Conservation (phyloP, 2,329 filamentous ascomycete genomes). For the Thielaviopsis punctulata region DNA sequence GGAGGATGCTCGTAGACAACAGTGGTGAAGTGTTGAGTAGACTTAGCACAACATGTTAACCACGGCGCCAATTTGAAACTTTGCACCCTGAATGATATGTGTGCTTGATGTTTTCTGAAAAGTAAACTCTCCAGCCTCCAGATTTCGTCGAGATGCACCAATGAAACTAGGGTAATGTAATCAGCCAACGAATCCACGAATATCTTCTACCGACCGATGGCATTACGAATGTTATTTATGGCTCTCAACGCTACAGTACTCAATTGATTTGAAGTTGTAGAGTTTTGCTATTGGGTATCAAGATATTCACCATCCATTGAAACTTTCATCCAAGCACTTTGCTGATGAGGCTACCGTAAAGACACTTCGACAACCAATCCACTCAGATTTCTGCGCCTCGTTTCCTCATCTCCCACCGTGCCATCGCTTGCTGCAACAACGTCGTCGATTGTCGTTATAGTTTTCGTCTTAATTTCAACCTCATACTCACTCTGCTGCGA, state of each 20-base stretch:
- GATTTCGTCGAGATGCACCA: not conserved
- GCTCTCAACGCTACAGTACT: too few relatives aligned
- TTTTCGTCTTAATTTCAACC: slow-evolving; percentile 45
- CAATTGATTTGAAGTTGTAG: too few relatives aligned
- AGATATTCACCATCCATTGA: not conserved
- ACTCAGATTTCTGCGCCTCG: slow-evolving; percentile 31
- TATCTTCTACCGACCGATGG: too few relatives aligned
- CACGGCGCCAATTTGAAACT: not conserved
- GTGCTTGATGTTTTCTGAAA: not conserved
- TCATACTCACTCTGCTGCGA: slow-evolving; percentile 18
- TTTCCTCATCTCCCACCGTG: slow-evolving; percentile 21
- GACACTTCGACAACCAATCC: slow-evolving; percentile 32
- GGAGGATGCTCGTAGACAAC: not conserved
- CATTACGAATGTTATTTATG: too few relatives aligned
- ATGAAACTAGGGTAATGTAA: not conserved
- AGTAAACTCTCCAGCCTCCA: not conserved
- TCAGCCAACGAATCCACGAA: not conserved
- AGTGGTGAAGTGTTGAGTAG: not conserved
- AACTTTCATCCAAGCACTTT: not conserved
- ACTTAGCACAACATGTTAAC: not conserved
- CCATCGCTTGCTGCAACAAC: slow-evolving; percentile 28
- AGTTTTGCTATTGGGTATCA: not conserved
- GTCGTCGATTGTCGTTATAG: slow-evolving; percentile 50
- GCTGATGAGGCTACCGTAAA: slow-evolving; percentile 22
- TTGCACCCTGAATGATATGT: not conserved